phyloP scores from a whole-genome alignment of 2,329 filamentous ascomycete species.

The Aspergillus ustus region DNA sequence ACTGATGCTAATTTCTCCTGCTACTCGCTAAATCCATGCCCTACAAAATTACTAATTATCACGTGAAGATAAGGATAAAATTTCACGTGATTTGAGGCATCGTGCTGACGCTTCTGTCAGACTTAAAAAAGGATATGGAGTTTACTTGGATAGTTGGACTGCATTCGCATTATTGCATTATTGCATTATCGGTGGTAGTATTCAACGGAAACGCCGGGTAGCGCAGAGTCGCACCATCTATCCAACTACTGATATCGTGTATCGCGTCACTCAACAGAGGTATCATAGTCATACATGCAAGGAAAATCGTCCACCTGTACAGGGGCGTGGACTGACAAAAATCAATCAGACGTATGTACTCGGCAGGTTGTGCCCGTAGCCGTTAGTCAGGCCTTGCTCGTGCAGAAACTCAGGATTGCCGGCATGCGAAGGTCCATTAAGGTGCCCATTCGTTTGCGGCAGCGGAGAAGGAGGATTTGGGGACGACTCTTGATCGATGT shows the following conservation, averaged over 20 bases:
- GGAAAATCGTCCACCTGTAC: conserved; percentile 39
- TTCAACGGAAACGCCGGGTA: not conserved
- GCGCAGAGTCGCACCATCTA: conserved; percentile 6
- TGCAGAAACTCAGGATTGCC: conserved; percentile 26
- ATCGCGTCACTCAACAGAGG: conserved; percentile 39
- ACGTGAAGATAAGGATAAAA: conserved; percentile 4
- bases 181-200: not conserved
- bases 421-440: conserved; percentile 25
- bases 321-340: conserved; percentile 26
- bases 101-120: not conserved
- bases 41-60: conserved; percentile 25
- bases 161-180: not conserved
- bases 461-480: conserved; percentile 20
- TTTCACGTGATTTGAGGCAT: not conserved
- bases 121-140: not conserved
- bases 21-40: conserved; percentile 36
- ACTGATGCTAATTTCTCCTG: conserved; percentile 27
- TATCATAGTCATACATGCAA: conserved; percentile 50
- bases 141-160: not conserved
- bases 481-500: conserved; percentile 44
- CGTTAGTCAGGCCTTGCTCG: conserved; percentile 40
- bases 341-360: conserved; percentile 48
- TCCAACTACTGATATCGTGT: conserved; percentile 26
- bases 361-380: conserved; percentile 40
- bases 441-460: conserved; percentile 38